Evolutionary conservation across 176 grass and related monocot genomes (phyloP), one percentile per base, ranked within the genome.

Genomic region (maize (Zea mays)): DNA sequence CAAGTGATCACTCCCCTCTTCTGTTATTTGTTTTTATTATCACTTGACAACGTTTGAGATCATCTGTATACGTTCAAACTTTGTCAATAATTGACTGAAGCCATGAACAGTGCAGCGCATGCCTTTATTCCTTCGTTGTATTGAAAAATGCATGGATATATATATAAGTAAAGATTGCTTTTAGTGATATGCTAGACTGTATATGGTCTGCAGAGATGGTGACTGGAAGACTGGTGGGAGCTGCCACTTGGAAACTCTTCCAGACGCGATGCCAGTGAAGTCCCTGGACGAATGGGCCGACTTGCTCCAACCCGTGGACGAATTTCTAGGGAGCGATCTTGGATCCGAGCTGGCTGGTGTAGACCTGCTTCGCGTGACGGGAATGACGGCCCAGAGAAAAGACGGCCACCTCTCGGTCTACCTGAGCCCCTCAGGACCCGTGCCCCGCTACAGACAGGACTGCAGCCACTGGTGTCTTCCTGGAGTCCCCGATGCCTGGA

Each of bases 381-480:
- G 82, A 72, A 97, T 97, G 91, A 94, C 91, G 21, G 73, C 89
- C 14, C 88, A 63, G 48, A 71, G 95, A 39, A 97, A 90, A 86
- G 95, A 97, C 1, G 91, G 95, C 2, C 91, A 97, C 82, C 71
- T 92, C 12, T 97, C 95, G 2, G 51, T 94, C 20, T 97, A 94
- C 71, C 55, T 92, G 21, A 90, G 88, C 58, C 36, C 73, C 61
- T 84, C 82, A 60, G 87, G 85, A 5, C 82, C 82, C 33, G 91
- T 84, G 3, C 76, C 91, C 13, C 88, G 79, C 21, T 58, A 91
- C 72, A 92, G 48, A 68, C 95, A 97, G 82, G 95, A 97, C 17
- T 97, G 95, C 86, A 97, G 91, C 82, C 95, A 97, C 55, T 97
- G 95, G 95, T 97, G 95, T 80, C 82, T 97, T 51, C 95, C 95